Evolutionary conservation across 2,329 filamentous ascomycete species (phyloP), one percentile per base, ranked within the genome.

Genomic region (Aspergillus neoniger): DNA sequence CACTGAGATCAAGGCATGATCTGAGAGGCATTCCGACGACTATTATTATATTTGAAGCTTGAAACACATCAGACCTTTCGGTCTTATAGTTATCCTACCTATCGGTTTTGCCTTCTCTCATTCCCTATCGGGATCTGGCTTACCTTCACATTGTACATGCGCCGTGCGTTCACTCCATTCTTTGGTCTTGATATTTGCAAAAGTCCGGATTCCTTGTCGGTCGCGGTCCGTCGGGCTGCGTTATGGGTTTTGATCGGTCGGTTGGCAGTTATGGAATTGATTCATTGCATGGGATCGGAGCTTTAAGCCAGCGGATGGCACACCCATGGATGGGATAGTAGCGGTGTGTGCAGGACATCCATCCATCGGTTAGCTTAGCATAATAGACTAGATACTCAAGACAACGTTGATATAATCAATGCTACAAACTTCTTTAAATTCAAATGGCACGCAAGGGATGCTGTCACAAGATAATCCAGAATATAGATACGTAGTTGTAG

Each of bases 1-100:
- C 1, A 65, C 68, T 2, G 69, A 70, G 8, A 54, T 63, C 30
- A 65, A 68, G 51, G 49, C 58, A 5, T 65, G 44, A 62, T 30
- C 44, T 15, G 44, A n/a, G 44, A n/a, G 15, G n/a, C n/a, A 49
- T 49, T n/a, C 21, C 4, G 44, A 30, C 15, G 23, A n/a, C 14
- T 44, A 49, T 49, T 25, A 7, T 30, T 30, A 36, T 36, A 14
- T 14, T 36, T 12, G 28, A 30, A 28, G 23, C 28, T 14, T 15
- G 15, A 30, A 12, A 30, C 28, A 30, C 28, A 12, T 10, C 9
- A n/a, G 15, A 17, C 39, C 39, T 19, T n/a, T 17, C 14, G 23
- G 23, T 30, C 23, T 7, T 44, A 44, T 44, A 12, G 41, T 44
- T 44, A 44, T 44, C 17, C 41, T 21, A n/a, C 17, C 17, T 44